phyloP scores from a whole-genome alignment of 2,329 filamentous ascomycete species.

The Alternaria sp. region DNA sequence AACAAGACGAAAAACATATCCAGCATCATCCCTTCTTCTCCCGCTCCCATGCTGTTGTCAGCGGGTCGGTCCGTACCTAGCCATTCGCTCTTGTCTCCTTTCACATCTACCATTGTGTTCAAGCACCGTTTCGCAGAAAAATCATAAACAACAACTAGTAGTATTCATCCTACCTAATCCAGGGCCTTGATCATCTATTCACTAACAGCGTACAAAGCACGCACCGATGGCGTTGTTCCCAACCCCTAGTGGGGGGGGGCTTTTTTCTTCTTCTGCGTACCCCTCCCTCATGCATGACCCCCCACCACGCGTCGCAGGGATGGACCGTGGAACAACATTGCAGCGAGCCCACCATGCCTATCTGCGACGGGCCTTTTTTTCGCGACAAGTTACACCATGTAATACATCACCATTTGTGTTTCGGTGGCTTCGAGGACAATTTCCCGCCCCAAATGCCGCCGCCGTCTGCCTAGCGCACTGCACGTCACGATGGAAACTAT shows the following conservation, averaged over 20 bases:
- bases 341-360: not conserved
- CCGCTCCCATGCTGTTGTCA: not conserved
- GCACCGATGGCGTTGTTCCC: not conserved
- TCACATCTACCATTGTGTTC: not conserved
- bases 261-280: not conserved
- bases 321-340: not conserved
- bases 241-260: not conserved
- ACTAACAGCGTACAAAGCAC: not conserved
- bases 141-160: not conserved
- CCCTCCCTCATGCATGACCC: not conserved
- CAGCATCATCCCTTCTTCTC: slow-evolving; percentile 20
- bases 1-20: not conserved
- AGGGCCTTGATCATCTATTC: not conserved
- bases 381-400: slow-evolving; percentile 2
- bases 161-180: not conserved
- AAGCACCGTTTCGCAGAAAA: not conserved
- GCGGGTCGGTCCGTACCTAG: slow-evolving; percentile 20
- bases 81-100: not conserved
- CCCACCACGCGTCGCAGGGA: not conserved
- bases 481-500: not conserved
- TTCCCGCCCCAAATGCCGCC: not conserved
- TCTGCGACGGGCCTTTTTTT: not conserved
- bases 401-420: not conserved
- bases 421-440: not conserved
- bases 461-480: not conserved